Base-by-base conservation (phyloP, 306 rosid species). In the Casuarina cunninghamiana region DNA sequence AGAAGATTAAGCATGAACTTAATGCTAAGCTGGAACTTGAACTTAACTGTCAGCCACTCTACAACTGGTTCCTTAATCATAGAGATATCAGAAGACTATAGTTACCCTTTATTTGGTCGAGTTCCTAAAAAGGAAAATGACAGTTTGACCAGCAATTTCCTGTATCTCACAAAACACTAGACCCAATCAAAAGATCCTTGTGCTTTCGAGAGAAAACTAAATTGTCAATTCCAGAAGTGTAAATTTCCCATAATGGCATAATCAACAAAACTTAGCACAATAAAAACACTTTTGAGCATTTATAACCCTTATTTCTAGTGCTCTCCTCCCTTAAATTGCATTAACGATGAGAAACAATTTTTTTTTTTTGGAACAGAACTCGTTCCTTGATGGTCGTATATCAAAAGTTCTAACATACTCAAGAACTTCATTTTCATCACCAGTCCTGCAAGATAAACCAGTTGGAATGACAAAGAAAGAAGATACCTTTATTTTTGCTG, bases 401-500 rank as follows among this genome's bases (percentile, higher is more conserved):
- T 53, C 60, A 67, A 10, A 39, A 43, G 41, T 15, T 2, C 21
- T 71, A 26, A 26, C 32, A 26, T 26, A 26, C 32, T 0, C 32
- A 26, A n/a, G 35, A 37, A 26, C 2, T 0, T 57, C 5, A 66
- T 74, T 58, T 63, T n/a, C 54, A 43, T 15, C 60, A 51, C n/a
- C 46, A 41, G 66, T 74, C 66, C 15, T 69, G 41, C 38, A 44
- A 13, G 45, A 73, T 77, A 41, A 49, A 32, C 19, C 16, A 53
- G 13, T 71, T 58, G 10, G 21, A 48, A 57, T 51, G 44, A 79
- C 10, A 74, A 73, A 74, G 75, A 73, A 76, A 77, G 80, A 69
- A 58, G 72, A 42, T 82, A 91, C 96, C 97, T 84, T 94, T 67
- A 71, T 16, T 75, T 80, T 91, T 54, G 77, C 41, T 1, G 87